Percentiles rank a stretch among this genome's conserved stretches.
phyloP scores from a whole-genome alignment of 2,329 filamentous ascomycete species.

The Claviceps arundinis region DNA sequence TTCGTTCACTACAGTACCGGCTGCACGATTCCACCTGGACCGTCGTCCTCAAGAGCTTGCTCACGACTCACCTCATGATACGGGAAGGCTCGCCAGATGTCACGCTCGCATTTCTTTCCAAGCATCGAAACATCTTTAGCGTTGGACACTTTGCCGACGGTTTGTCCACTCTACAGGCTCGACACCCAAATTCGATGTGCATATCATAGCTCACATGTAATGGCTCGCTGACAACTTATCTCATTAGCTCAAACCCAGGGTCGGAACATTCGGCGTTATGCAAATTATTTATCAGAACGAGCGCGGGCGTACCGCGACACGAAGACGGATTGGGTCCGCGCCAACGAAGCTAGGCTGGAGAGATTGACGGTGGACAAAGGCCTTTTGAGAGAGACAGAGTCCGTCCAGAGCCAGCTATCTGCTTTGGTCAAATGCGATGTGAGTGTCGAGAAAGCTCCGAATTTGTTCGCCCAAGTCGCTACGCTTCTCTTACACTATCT shows the following conservation, averaged over 20 bases:
- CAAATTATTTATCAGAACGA: conserved; percentile 72
- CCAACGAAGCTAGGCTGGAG: conserved; percentile 71
- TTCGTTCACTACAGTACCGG: conserved; percentile 77
- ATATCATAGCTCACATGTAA: too few relatives aligned
- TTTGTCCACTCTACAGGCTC: conserved; percentile 29
- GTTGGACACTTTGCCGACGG: conserved; percentile 89
- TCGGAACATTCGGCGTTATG: conserved; percentile 84
- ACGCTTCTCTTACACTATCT: neutral
- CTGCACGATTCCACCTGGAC: conserved; percentile 97
- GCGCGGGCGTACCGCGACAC: conserved; percentile 73
- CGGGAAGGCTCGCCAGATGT: conserved; percentile 84
- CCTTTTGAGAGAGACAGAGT: conserved; percentile 78
- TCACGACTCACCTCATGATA: conserved; percentile 95
- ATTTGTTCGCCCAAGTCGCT: too few relatives aligned
- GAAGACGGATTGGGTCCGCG: conserved; percentile 79
- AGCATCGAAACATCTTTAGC: conserved; percentile 69
- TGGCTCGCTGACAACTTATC: neutral
- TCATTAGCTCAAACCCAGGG: conserved; percentile 77
- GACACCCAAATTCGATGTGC: too few relatives aligned
- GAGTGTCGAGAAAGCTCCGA: conserved; percentile 21
- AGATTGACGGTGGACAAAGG: conserved; percentile 83
- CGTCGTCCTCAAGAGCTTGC: conserved; percentile 95
- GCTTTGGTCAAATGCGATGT: conserved; percentile 84
- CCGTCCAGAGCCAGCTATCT: conserved; percentile 75
- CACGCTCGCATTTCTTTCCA: conserved; percentile 71